Evolutionary conservation across 495 filamentous ascomycete species (phyloP), one percentile per base, ranked within the genome.

Genomic region (Staphylotrichum longicolle): DNA sequence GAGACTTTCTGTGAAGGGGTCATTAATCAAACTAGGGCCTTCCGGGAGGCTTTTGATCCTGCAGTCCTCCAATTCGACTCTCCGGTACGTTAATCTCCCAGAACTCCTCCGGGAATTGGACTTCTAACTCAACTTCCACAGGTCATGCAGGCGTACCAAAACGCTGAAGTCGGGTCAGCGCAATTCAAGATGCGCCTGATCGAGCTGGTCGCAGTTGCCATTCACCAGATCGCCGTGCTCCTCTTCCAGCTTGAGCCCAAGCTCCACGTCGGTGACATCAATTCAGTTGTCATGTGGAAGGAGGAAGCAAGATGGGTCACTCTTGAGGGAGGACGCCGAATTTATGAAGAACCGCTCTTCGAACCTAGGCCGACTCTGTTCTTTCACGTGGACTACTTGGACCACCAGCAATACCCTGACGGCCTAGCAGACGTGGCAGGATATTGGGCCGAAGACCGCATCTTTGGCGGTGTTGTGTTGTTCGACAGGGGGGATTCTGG

Each of bases 361-460:
- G 37, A 54, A 2, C 54, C 53, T 3, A 37, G 15, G 9, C 60
- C 47, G 11, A 57, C 54, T 0, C 30, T 51, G 20, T 62, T 57
- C 44, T 62, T 35, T 10, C 60, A 57, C 20, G 4, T n/a, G 5
- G 10, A 44, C 10, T 62, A 57, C 47, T 11, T 57, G 12, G 54
- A 62, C 10, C 8, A 62, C 20, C 34, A 57, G 2, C 60, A 51
- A 7, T 57, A 62, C 33, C 46, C 60, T 0, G 5, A 57, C 47
- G 53, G 46, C 5, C 5, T 57, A 1, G 60, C 54, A 8, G 60
- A 62, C 50, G 54, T 62, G 1, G 60, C 52, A 7, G 54, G 45
- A 2, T 62, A 62, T 47, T 62, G 60, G 60, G 60, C 60, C 3
- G 54, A 62, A 10, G 54, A 62, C 33, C 54, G 60, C 3, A 57